A percentile compares a stretch with the other conserved stretches of the same genome.
Evolutionary conservation across 2,329 filamentous ascomycete genomes (phyloP).

Genomic region (Colletotrichum sp.): DNA sequence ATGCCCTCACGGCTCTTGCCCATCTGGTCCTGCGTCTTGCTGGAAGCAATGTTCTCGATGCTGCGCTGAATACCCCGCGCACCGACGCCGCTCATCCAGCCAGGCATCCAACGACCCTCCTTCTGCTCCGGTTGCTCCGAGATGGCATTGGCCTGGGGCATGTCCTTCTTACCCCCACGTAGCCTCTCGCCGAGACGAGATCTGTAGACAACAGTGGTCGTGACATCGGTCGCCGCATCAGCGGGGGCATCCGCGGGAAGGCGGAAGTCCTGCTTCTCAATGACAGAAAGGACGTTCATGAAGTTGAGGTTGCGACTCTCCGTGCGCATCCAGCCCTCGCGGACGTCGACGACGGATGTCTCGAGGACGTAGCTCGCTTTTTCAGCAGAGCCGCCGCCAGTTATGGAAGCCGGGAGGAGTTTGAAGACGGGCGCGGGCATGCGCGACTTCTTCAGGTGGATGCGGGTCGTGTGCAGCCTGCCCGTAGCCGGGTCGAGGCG

Average conservation of each 20-base stretch:
- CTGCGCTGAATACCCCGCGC: constrained; percentile 76
- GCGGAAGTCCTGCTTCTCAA: constrained; percentile 76
- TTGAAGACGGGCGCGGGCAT: constrained; percentile 77
- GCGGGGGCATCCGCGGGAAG: constrained; percentile 37
- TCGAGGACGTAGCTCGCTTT: constrained; percentile 83
- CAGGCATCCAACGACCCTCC: constrained; percentile 55
- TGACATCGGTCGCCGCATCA: constrained; percentile 64
- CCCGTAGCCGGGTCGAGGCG: constrained; percentile 75
- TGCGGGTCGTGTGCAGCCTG: constrained; percentile 76
- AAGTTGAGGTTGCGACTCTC: constrained; percentile 84
- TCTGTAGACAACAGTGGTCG: constrained; percentile 75
- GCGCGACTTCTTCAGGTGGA: constrained; percentile 83
- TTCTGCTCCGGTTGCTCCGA: constrained; percentile 41
- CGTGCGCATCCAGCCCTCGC: constrained; percentile 81
- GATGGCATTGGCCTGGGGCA: constrained; percentile 36
- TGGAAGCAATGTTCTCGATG: constrained; percentile 79
- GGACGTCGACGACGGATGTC: constrained; percentile 78
- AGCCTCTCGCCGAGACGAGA: constrained; percentile 74
- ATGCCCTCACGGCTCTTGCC: constrained; percentile 84
- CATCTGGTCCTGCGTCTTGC: constrained; percentile 77
- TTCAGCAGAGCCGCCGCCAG: constrained; percentile 64
- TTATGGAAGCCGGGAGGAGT: constrained; percentile 71
- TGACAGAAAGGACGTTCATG: constrained; percentile 77
- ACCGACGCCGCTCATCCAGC: constrained; percentile 63
- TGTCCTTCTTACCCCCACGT: constrained; percentile 53